Evolutionary conservation across 768 basidiomycete genomes (phyloP).

Genomic region (Rubroboletus satanas): DNA sequence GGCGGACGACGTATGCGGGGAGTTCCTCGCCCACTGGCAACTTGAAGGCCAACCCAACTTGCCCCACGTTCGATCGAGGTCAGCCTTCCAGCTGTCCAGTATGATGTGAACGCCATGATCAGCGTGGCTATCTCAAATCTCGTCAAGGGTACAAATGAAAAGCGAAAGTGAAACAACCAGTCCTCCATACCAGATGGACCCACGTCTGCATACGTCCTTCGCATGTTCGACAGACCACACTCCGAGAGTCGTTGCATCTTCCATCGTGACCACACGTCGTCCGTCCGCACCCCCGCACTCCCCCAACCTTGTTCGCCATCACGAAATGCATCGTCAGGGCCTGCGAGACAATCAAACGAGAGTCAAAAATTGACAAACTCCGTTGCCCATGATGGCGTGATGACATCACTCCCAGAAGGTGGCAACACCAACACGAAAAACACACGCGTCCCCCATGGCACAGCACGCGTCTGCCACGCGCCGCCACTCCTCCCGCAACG

Average conservation of each 20-base stretch:
- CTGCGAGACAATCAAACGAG: constrained; percentile 13
- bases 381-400: constrained; percentile 14
- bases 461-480: constrained; percentile 27
- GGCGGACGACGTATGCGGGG: neutral
- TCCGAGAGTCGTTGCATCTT: constrained; percentile 6
- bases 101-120: constrained; percentile 8
- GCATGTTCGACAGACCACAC: constrained; percentile 14
- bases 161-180: neutral
- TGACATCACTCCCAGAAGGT: constrained; percentile 11
- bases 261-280: constrained; percentile 17
- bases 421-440: constrained; percentile 9
- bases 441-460: constrained; percentile 28
- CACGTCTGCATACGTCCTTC: constrained; percentile 9
- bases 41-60: neutral
- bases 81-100: neutral
- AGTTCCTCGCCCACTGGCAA: neutral
- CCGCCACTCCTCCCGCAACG: constrained; percentile 5
- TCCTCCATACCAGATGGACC: neutral
- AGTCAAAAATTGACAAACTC: neutral
- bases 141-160: neutral
- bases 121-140: constrained; percentile 16
- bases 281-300: constrained; percentile 17
- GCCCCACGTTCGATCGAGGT: constrained; percentile 5
- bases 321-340: constrained; percentile 10
- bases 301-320: constrained; percentile 15